These are phyloP conservation scores for Hyaloperonospora brassicae DNA, from an alignment of 352 stramenopile species.

Conservation along the genomic window DNA sequence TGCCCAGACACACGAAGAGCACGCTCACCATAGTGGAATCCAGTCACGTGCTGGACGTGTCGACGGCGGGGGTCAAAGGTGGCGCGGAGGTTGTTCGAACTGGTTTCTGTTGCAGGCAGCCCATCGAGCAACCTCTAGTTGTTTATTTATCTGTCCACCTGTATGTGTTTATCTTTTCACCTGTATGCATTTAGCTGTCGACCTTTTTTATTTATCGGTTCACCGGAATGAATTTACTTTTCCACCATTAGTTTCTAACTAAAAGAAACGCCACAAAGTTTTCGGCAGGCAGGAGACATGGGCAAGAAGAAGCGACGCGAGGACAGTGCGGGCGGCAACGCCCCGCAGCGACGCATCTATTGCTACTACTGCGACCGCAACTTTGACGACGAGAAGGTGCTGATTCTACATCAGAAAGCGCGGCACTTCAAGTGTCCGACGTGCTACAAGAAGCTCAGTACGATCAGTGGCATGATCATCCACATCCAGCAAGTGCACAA, in stretches of 20 bases:
- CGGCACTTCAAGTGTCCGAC: slow-evolving; percentile 89
- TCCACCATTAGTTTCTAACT: no score
- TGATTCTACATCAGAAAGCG: slow-evolving; percentile 91
- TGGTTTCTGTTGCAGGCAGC: no score
- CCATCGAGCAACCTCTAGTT: neutral
- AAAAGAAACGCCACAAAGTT: no score
- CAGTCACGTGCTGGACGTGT: slow-evolving; percentile 19
- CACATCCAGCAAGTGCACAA: slow-evolving; percentile 88
- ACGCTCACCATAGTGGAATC: slow-evolving; percentile 48
- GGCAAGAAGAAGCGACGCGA: slow-evolving; percentile 82
- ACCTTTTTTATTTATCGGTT: no score
- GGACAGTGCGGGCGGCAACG: slow-evolving; percentile 32
- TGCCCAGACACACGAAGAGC: slow-evolving; percentile 87
- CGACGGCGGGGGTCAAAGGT: neutral
- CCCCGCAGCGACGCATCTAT: slow-evolving; percentile 60
- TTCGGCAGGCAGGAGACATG: no score
- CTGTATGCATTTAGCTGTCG: no score
- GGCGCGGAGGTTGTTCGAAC: neutral
- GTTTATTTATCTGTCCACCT: no score
- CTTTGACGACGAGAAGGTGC: slow-evolving; percentile 88
- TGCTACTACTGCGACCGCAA: slow-evolving; percentile 91
- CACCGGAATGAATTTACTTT: no score
- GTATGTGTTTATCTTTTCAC: no score
- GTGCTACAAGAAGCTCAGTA: slow-evolving; percentile 89
- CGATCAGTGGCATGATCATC: slow-evolving; percentile 83